Evolutionary conservation across 2,329 filamentous ascomycete species (phyloP).

Genomic region (Penicillium sp.): DNA sequence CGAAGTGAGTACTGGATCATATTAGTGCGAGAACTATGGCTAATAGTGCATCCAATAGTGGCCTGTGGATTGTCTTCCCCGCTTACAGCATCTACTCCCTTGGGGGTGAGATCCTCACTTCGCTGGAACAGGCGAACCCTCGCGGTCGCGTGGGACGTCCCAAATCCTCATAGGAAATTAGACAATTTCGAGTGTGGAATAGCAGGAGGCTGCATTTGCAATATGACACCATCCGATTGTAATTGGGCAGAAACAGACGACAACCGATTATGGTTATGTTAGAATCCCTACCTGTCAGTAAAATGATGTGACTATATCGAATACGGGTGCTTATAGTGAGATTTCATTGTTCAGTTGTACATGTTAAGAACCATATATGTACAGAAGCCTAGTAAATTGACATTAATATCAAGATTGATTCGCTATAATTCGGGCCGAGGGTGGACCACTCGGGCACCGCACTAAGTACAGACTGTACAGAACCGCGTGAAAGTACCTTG

Average conservation of each 20-base stretch:
- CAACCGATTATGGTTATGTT: background rate
- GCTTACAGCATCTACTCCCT: conserved; percentile 63
- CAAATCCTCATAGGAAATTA: conserved; percentile 27
- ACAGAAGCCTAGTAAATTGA: background rate
- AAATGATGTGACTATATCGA: background rate
- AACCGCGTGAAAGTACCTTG: background rate
- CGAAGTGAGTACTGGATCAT: conserved; percentile 59
- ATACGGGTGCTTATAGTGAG: too few relatives aligned
- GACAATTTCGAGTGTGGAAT: background rate
- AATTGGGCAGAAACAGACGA: background rate
- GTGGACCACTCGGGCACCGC: conserved; percentile 2
- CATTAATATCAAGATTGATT: background rate
- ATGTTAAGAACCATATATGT: too few relatives aligned
- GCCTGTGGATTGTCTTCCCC: conserved; percentile 65
- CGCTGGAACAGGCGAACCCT: conserved; percentile 46
- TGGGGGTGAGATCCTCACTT: conserved; percentile 62
- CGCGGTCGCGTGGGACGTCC: conserved; percentile 29
- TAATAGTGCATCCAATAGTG: conserved; percentile 44
- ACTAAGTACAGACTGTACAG: background rate
- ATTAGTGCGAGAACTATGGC: background rate
- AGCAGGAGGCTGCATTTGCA: background rate
- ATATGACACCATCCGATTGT: background rate
- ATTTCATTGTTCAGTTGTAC: too few relatives aligned
- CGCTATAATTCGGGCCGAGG: background rate
- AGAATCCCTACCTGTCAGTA: background rate